Conservation (phyloP, 768 basidiomycete genomes). For the Panaeolus cyanescens region DNA sequence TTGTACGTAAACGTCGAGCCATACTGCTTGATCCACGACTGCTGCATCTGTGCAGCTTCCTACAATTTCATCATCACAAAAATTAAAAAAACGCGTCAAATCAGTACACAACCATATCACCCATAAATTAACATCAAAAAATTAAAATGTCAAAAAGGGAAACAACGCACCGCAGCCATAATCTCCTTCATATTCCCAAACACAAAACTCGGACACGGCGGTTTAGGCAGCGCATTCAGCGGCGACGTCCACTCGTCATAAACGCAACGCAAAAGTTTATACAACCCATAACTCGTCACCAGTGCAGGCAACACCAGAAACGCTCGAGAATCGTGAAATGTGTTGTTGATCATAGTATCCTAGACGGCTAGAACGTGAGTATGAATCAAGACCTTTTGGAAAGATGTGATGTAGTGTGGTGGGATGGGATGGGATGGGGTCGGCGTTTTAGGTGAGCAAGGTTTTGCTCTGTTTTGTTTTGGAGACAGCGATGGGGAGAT, state of each 20-base stretch:
- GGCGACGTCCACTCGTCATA: conserved; percentile 38
- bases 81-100: not conserved
- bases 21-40: conserved; percentile 49
- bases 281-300: conserved; percentile 9
- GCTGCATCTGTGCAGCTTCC: conserved; percentile 39
- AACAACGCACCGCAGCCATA: conserved; percentile 37
- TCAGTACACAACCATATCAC: no score
- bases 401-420: no score
- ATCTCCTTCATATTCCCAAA: conserved; percentile 51
- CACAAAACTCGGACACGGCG: conserved; percentile 42
- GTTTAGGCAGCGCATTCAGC: conserved; percentile 50
- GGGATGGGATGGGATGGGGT: no score
- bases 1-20: conserved; percentile 47
- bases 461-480: no score
- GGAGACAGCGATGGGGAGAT: no score
- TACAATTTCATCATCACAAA: conserved; percentile 1
- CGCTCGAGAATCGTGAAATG: not conserved
- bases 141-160: no score
- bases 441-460: no score
- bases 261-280: conserved; percentile 29
- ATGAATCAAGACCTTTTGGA: no score
- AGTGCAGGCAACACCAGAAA: not conserved
- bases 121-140: no score
- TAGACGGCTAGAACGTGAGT: no score
- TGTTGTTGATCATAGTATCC: not conserved